A percentile compares a stretch with the other conserved stretches of the same genome.
Evolutionary conservation across 495 filamentous ascomycete genomes (phyloP).

Genomic region (Trichoderma erinaceum): DNA sequence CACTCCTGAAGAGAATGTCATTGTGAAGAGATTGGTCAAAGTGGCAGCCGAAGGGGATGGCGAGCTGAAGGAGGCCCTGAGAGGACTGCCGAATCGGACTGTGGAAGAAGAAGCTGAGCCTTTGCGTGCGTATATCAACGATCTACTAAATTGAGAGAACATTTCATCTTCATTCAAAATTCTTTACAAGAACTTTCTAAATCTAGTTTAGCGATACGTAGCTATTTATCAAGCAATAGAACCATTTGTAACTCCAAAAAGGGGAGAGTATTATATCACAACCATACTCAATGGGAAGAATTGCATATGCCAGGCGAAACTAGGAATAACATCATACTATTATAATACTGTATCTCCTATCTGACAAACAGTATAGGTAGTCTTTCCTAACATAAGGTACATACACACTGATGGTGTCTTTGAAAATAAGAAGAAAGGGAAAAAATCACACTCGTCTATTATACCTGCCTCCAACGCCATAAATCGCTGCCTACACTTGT

Average conservation of each 20-base stretch:
- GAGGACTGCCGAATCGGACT: constrained; percentile 38
- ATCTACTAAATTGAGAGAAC: constrained; percentile 19
- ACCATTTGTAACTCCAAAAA: not conserved
- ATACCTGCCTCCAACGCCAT: not conserved
- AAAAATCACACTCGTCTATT: constrained; percentile 10
- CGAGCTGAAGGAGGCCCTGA: constrained; percentile 34
- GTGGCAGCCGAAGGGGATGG: constrained; percentile 36
- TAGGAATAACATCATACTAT: not conserved
- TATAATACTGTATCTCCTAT: not conserved
- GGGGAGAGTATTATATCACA: not conserved
- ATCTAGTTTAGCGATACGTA: not conserved
- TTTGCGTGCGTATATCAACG: constrained; percentile 33
- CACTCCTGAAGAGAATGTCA: constrained; percentile 34
- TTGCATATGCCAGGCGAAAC: not conserved
- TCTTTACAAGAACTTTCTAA: not conserved
- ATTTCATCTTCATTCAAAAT: not conserved
- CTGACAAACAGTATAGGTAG: not conserved
- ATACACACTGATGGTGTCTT: constrained; percentile 1
- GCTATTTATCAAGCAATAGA: not conserved
- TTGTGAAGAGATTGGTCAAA: constrained; percentile 32
- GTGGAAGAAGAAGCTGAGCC: constrained; percentile 39
- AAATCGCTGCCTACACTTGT: not conserved
- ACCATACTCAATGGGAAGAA: not conserved
- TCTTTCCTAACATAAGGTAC: not conserved
- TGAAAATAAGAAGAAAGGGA: constrained; percentile 5